phyloP scores from a whole-genome alignment of 805 yeast species.

The Lipomyces chichibuensis region DNA sequence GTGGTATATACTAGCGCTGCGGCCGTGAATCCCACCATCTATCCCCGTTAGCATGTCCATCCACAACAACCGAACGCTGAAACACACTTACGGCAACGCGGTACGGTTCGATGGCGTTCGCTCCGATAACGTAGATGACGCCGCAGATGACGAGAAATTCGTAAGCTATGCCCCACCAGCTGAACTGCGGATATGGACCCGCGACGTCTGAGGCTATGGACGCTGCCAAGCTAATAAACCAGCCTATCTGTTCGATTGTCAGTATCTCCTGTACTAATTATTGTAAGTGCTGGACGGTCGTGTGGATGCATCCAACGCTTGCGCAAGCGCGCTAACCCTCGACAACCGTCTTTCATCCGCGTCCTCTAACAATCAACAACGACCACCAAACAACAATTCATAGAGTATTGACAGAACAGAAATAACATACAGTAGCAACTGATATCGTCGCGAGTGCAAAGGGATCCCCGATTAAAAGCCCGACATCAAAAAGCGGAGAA shows the following conservation, averaged over 20 bases:
- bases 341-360: neutral
- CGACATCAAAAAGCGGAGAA: conserved; percentile 12
- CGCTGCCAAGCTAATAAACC: conserved; percentile 90
- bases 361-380: neutral
- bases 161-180: conserved; percentile 96
- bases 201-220: conserved; percentile 61
- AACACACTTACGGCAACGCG: conserved; percentile 48
- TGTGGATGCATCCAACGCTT: neutral
- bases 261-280: neutral
- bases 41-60: conserved; percentile 25
- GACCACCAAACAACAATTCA: neutral
- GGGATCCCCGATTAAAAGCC: conserved; percentile 69
- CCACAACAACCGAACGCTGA: neutral
- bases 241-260: conserved; percentile 53
- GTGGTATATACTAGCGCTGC: conserved; percentile 83
- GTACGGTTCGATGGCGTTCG: conserved; percentile 70
- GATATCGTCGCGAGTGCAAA: conserved; percentile 83
- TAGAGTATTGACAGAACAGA: neutral
- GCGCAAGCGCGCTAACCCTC: neutral
- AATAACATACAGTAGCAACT: conserved; percentile 52
- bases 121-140: conserved; percentile 57
- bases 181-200: conserved; percentile 69
- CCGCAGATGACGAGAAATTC: conserved; percentile 63
- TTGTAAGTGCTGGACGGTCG: neutral
- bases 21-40: conserved; percentile 60